Base-by-base conservation (phyloP, 1,284 basidiomycete species). In the Tilletiaria anomala region DNA sequence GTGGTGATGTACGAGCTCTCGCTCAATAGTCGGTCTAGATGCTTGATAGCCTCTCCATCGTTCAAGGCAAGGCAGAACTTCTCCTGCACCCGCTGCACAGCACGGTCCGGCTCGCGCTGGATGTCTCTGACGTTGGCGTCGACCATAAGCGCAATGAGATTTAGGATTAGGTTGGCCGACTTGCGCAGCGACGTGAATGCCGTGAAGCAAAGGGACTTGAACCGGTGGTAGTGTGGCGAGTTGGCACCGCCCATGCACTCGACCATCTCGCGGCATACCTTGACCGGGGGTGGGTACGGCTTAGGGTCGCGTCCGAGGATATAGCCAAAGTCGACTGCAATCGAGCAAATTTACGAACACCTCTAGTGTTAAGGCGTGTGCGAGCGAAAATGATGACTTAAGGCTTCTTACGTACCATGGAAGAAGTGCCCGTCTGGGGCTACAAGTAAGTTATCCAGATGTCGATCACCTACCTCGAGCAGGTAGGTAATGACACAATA, bases 231-330 rank as follows among this genome's bases (percentile, higher is more conserved):
- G 88, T 61, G 82, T 75, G n/a, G 83, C 77, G 26, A 61, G 5
- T 40, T 32, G 2, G 63, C 45, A 4, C 93, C 91, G 14, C 93
- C 93, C 89, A 99, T 94, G 6, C 83, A 89, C 61, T 99, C 93
- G 1, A 97, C 87, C 93, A 97, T 99, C 66, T 97, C 93, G 58
- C 93, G 91, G 70, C 88, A 93, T 20, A 99, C 83, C 69, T 99
- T 99, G 56, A 97, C 88, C 1, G 88, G 84, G 1, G 93, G 93
- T 4, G 93, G 88, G 64, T 93, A 94, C 0, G 89, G 88, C 67
- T 99, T 97, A 0, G 93, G 93, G 63, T 97, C 93, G 5, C 89
- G 80, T 2, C 91, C 91, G 6, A 99, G 76, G 57, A 97, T 97
- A 70, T 96, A 99, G 2, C 93, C 91, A 64, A 97, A 99, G 68